A percentile compares a stretch with the other conserved stretches of the same genome.
Evolutionary conservation across 352 stramenopile genomes (phyloP).

Genomic region (Globisporangium acanthophoron): DNA sequence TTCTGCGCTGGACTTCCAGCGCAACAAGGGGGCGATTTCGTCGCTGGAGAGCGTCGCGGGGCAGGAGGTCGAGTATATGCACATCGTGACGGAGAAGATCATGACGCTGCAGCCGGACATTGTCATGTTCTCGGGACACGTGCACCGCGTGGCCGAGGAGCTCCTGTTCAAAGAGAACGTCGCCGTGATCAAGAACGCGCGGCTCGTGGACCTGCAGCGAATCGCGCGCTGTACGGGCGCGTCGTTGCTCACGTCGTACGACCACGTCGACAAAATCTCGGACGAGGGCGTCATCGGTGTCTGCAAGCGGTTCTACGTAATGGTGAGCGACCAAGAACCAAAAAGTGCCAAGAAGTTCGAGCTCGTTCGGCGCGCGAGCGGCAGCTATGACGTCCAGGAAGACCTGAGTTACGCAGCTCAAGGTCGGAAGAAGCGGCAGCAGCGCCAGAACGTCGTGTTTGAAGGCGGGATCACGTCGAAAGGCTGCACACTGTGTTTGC

Average conservation of each 20-base stretch:
- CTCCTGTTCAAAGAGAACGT: slow-evolving; percentile 70
- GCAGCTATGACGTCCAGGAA: slow-evolving; percentile 13
- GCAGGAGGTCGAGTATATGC: slow-evolving; percentile 89
- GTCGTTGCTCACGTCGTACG: slow-evolving; percentile 76
- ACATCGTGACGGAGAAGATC: slow-evolving; percentile 87
- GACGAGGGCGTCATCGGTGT: slow-evolving; percentile 68
- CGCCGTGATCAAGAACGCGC: slow-evolving; percentile 84
- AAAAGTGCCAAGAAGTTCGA: slow-evolving; percentile 56
- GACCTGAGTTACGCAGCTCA: slow-evolving; percentile 4
- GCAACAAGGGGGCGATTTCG: slow-evolving; percentile 77
- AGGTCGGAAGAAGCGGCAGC: slow-evolving; percentile 43
- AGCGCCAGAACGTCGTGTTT: slow-evolving; percentile 84
- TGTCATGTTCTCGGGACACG: slow-evolving; percentile 80
- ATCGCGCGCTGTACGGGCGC: slow-evolving; percentile 73
- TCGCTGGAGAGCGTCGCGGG: slow-evolving; percentile 77
- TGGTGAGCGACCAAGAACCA: slow-evolving; percentile 74
- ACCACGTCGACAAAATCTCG: slow-evolving; percentile 87
- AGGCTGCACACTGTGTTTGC: slow-evolving; percentile 79
- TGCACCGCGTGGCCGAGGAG: slow-evolving; percentile 81
- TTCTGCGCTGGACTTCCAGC: slow-evolving; percentile 79
- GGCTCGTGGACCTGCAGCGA: slow-evolving; percentile 67
- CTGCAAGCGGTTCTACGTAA: slow-evolving; percentile 81
- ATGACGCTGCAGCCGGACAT: slow-evolving; percentile 81
- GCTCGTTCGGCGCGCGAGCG: slow-evolving; percentile 30
- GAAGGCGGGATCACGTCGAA: slow-evolving; percentile 68